Conservation (phyloP, 75 land plant genomes). For the Picea glauca region DNA sequence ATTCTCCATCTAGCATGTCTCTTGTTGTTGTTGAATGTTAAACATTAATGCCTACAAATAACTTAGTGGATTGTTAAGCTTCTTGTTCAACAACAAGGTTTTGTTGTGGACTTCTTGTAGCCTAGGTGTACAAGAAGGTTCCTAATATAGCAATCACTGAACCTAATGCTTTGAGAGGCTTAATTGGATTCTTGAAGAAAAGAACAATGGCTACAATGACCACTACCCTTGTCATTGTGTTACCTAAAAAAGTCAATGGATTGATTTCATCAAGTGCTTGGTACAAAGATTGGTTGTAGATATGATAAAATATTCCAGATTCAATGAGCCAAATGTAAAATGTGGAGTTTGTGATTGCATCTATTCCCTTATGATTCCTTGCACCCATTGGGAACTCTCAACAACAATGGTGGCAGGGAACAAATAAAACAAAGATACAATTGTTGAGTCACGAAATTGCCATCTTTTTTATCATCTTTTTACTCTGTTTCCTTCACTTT, state of each 20-base stretch:
- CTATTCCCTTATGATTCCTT: conserved; percentile 35
- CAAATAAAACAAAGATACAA: conserved; percentile 42
- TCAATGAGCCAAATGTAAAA: conserved; percentile 42
- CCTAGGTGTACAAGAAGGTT: conserved; percentile 68
- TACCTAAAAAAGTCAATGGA: conserved; percentile 63
- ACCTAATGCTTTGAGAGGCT: conserved; percentile 62
- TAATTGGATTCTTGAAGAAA: conserved; percentile 53
- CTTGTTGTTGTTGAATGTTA: no score
- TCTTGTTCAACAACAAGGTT: no score
- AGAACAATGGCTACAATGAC: conserved; percentile 55
- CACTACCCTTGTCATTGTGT: conserved; percentile 70
- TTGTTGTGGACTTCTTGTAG: conserved; percentile 1
- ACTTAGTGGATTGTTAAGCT: no score
- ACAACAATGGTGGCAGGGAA: conserved; percentile 47
- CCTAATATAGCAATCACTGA: conserved; percentile 67
- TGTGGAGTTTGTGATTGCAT: conserved; percentile 16
- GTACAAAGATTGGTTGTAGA: conserved; percentile 62
- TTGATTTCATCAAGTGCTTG: conserved; percentile 62
- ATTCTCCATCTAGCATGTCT: no score
- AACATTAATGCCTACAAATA: no score
- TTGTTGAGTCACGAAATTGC: no score
- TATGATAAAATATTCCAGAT: conserved; percentile 57
- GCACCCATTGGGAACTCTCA: conserved; percentile 51
- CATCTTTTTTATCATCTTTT: no score
- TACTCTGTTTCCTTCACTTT: no score